Conservation (phyloP, 345 rosid genomes). For the Abelmoschus esculentus region DNA sequence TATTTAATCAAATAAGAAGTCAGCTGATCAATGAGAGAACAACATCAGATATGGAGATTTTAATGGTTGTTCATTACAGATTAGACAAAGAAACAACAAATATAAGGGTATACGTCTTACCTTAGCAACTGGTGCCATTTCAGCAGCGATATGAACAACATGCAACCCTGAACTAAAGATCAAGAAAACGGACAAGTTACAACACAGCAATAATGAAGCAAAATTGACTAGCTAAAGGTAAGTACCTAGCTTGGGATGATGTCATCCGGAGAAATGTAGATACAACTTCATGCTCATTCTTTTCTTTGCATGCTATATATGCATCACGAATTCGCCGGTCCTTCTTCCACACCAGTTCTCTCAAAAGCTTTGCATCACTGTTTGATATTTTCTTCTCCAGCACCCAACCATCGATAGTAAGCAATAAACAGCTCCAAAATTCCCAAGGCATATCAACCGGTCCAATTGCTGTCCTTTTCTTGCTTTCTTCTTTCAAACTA, state of each 20-base stretch:
- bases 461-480: conserved; percentile 46
- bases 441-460: conserved; percentile 78
- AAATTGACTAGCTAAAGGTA: conserved; percentile 4
- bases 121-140: conserved; percentile 99
- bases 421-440: conserved; percentile 83
- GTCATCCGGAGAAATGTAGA: conserved; percentile 54
- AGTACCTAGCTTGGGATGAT: conserved; percentile 56
- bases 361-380: conserved; percentile 55
- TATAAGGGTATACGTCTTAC: conserved; percentile 35
- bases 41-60: too few relatives aligned
- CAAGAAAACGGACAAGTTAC: conserved; percentile 28
- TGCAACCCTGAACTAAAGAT: conserved; percentile 75
- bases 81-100: conserved; percentile 2
- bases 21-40: too few relatives aligned
- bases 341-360: conserved; percentile 86
- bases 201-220: conserved; percentile 7
- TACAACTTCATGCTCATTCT: conserved; percentile 56
- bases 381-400: conserved; percentile 73
- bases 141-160: conserved; percentile 88
- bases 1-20: too few relatives aligned
- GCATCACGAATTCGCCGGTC: conserved; percentile 52
- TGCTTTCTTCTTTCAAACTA: conserved; percentile 73
- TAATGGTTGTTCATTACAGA: not conserved
- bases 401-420: conserved; percentile 87
- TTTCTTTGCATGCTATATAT: conserved; percentile 55